Percentiles rank a stretch among this genome's conserved stretches.
These are phyloP conservation scores for Penicillium italicum DNA, from an alignment of 2,329 filamentous ascomycete species.

Conservation along the genomic window DNA sequence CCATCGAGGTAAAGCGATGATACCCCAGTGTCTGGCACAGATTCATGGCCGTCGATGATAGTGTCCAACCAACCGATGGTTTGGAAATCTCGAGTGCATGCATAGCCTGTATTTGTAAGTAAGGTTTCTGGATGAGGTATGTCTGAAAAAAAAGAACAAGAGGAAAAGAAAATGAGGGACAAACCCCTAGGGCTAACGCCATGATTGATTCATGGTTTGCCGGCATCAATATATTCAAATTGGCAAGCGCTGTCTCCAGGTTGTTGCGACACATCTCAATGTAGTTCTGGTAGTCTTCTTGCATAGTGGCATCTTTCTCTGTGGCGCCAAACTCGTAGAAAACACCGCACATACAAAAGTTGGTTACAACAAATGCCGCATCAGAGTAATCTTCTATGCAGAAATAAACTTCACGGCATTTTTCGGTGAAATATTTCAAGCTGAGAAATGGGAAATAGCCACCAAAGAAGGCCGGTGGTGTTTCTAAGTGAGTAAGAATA, in stretches of 20 bases:
- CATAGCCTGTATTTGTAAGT: conserved; percentile 46
- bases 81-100: conserved; percentile 61
- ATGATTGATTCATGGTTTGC: conserved; percentile 56
- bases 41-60: conserved; percentile 57
- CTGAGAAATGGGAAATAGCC: conserved; percentile 35
- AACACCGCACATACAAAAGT: conserved; percentile 39
- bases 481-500: conserved; percentile 17
- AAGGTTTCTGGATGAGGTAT: not conserved
- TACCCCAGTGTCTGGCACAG: conserved; percentile 62
- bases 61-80: conserved; percentile 62
- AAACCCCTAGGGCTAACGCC: conserved; percentile 57
- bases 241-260: conserved; percentile 44
- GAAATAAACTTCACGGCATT: conserved; percentile 45
- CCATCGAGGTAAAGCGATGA: conserved; percentile 42
- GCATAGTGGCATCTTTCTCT: conserved; percentile 16
- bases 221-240: conserved; percentile 56
- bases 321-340: conserved; percentile 33
- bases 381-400: conserved; percentile 42
- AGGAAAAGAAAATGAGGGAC: conserved; percentile 17
- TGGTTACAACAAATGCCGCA: conserved; percentile 39
- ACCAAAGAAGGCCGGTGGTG: conserved; percentile 21
- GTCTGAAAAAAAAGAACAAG: not conserved
- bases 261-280: conserved; percentile 42
- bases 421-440: conserved; percentile 33
- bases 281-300: conserved; percentile 31